Base-by-base conservation (phyloP, 2,329 filamentous ascomycete species). In the Oidium heveae region DNA sequence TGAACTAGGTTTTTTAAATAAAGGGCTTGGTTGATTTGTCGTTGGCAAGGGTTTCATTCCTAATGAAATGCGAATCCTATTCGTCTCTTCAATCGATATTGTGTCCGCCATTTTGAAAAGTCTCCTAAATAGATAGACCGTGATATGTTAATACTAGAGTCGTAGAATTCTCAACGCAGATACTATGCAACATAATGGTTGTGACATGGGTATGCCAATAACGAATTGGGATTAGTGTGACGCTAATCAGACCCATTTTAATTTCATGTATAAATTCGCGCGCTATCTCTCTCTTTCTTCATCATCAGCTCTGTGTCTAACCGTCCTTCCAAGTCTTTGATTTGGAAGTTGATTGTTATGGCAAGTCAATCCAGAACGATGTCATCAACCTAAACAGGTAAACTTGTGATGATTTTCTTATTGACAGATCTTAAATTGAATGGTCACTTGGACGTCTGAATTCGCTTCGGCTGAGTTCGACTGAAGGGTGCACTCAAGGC, bases 331-430 rank as follows among this genome's bases (percentile, higher is more conserved):
- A 72, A 70, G 71, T 86, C 82, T 82, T 75, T 81, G 71, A 72
- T 61, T 65, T 66, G 71, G 70, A 76, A 80, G 85, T 89, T 69
- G 84, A 88, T 74, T 76, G 70, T 76, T 84, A 77, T 66, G 74
- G 79, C 84, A 89, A 80, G 78, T 89, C 84, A 84, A 85, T 86
- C 86, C 80, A 84, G 84, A 87, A 81, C 80, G 82, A 85, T 80
- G 1, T n/a, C 76, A 59, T 60, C 65, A 28, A 28, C 24, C 60
- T 61, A 63, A 54, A 62, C 54, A 50, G 60, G 57, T 59, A 15
- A 59, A 37, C 53, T 55, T 37, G 80, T 86, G 84, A 78, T 87
- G 82, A 84, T 75, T 80, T 83, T 86, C 84, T 82, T 79, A 85
- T 87, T 84, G 86, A 94, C 87, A 91, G 84, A 80, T 91, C 82